Conservation (phyloP, 2,329 filamentous ascomycete genomes). For the Claviceps digitariae region DNA sequence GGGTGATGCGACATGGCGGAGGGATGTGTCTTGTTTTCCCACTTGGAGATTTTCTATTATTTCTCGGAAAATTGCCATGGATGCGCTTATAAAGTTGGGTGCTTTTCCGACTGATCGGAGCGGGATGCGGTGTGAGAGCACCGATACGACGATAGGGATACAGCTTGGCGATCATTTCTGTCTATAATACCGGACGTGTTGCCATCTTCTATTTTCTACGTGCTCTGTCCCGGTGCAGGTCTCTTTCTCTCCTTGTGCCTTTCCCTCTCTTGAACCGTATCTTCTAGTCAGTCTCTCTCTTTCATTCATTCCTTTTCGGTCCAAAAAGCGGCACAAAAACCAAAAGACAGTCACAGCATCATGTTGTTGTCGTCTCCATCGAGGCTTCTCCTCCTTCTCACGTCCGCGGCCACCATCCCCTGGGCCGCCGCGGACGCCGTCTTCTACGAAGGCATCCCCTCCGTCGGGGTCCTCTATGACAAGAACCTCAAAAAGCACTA, state of each 20-base stretch:
- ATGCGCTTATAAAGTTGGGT: background rate
- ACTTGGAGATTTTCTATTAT: background rate
- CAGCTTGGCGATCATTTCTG: background rate
- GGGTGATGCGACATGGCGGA: too few species aligned
- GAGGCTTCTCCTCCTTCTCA: background rate
- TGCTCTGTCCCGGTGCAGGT: background rate
- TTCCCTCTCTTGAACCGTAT: too few species aligned
- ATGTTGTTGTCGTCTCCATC: background rate
- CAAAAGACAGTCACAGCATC: too few species aligned
- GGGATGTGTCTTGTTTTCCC: too few species aligned
- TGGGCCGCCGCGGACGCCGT: background rate
- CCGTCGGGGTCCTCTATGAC: slow-evolving; percentile 5
- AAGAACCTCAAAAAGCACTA: slow-evolving; percentile 2
- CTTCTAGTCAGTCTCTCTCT: too few species aligned
- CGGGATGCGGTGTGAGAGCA: too few species aligned
- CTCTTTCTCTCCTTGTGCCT: background rate
- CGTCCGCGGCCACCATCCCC: background rate
- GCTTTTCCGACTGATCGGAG: too few species aligned
- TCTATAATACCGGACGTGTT: too few species aligned
- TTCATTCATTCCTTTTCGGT: too few species aligned
- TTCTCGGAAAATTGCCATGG: background rate
- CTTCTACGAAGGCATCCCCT: slow-evolving; percentile 6
- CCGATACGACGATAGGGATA: too few species aligned
- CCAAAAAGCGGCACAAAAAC: too few species aligned
- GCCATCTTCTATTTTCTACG: background rate